A percentile compares a stretch with the other conserved stretches of the same genome.
These are phyloP conservation scores for Meyerozyma elateridarum DNA, from an alignment of 1,139 yeast species.

Conservation along the genomic window DNA sequence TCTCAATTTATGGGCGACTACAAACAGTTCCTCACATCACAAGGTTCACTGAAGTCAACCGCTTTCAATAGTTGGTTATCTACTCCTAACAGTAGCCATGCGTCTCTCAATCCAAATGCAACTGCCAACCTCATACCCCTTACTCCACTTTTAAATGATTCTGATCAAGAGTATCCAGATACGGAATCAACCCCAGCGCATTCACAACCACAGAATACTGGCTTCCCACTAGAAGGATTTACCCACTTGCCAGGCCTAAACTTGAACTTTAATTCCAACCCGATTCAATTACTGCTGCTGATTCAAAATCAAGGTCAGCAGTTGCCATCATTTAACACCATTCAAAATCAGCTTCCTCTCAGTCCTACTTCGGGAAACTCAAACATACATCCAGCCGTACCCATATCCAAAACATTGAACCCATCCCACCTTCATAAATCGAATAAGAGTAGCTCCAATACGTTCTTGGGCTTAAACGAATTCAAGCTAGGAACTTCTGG, in stretches of 20 bases:
- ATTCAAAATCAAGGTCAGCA: constrained; percentile 30
- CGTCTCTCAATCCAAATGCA: constrained; percentile 6
- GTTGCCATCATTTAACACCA: constrained; percentile 34
- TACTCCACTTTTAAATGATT: constrained; percentile 34
- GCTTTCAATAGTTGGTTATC: constrained; percentile 17
- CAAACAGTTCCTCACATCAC: constrained; percentile 10
- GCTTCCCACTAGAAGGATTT: constrained; percentile 15
- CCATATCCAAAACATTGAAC: constrained; percentile 3
- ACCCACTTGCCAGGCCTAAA: constrained; percentile 16
- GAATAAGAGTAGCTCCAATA: background rate
- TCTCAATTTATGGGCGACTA: constrained; percentile 24
- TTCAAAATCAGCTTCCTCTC: constrained; percentile 29
- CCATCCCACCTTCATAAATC: constrained; percentile 5
- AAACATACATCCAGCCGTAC: background rate
- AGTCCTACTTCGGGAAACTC: constrained; percentile 2
- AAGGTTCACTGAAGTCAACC: constrained; percentile 9
- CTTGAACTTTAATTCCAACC: constrained; percentile 2
- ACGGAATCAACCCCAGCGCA: constrained; percentile 10
- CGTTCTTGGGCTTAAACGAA: background rate
- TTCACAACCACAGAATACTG: constrained; percentile 3
- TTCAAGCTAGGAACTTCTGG: background rate
- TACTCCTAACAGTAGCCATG: constrained; percentile 9
- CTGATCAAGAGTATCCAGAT: constrained; percentile 22
- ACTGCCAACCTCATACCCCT: constrained; percentile 28
- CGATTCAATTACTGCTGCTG: constrained; percentile 14